phyloP scores from a whole-genome alignment of 2,329 filamentous ascomycete genomes.

The Lecanicillium sp. region DNA sequence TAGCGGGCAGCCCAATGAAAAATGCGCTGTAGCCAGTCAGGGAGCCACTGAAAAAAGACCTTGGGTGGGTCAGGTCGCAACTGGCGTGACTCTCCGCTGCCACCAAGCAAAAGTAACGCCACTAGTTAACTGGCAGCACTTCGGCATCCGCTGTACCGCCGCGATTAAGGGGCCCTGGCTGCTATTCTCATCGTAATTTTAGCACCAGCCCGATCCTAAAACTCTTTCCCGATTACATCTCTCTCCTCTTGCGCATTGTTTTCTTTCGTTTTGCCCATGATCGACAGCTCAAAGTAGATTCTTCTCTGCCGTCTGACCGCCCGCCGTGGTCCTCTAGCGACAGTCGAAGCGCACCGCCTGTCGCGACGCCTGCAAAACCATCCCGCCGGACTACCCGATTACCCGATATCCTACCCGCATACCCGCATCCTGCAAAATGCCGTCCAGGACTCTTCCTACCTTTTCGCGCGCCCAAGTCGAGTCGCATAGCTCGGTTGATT shows the following conservation, averaged over 20 bases:
- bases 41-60: background rate
- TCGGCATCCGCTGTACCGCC: constrained; percentile 10
- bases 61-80: background rate
- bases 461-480: constrained; percentile 76
- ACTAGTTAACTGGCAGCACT: background rate
- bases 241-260: background rate
- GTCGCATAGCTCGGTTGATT: constrained; percentile 70
- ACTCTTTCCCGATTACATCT: background rate
- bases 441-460: constrained; percentile 73
- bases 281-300: background rate
- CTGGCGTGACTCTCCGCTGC: constrained; percentile 5
- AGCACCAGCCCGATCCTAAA: constrained; percentile 4
- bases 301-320: background rate
- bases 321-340: background rate
- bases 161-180: constrained; percentile 7
- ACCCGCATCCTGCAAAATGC: constrained; percentile 48
- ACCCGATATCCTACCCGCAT: constrained; percentile 2
- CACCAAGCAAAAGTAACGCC: constrained; percentile 8
- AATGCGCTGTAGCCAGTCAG: background rate
- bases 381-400: background rate
- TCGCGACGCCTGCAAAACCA: background rate
- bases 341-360: background rate
- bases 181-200: constrained; percentile 3
- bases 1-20: background rate
- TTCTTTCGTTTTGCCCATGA: background rate